Base-by-base conservation (phyloP, 805 yeast genomes). In the Wickerhamiella bombiphila region DNA sequence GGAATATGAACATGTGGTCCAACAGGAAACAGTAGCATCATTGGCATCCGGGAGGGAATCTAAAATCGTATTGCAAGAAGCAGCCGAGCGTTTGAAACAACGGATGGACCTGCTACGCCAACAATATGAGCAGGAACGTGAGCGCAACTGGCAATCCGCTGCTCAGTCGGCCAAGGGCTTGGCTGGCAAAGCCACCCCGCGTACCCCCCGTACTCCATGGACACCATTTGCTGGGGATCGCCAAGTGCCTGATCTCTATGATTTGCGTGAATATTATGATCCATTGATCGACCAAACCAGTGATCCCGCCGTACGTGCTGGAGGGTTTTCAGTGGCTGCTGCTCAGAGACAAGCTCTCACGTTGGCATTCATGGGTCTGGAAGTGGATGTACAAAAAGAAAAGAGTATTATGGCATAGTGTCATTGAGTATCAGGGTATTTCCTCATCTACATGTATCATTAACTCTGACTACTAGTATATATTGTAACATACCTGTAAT, bases 191-290 rank as follows among this genome's bases (percentile, higher is more conserved):
- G 28, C 13, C n/a, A 50, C 46, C 29, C 50, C 35, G 28, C 32
- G 13, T 5, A 22, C 22, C 5, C 37, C 38, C 17, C 41, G 54
- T 13, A 61, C 68, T 4, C 97, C 97, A 14, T 88, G 86, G 56
- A 85, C 97, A 8, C 97, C 97, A 6, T 88, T 88, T 60, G 75
- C 77, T 52, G 96, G 96, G 32, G 97, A 88, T 59, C 66, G 91
- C 43, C 76, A 78, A 63, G 18, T 64, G 65, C 38, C 64, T 69
- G 21, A 30, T 20, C 85, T 73, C 58, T 60, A 57, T 8, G 58
- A 75, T 15, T 50, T 53, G 24, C 62, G 59, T 13, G 53, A 56
- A 16, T 9, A 24, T 9, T 79, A 78, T 53, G 91, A 80, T 54
- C 82, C 88, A 16, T 68, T 70, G 39, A 63, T 75, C 59, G 59